phyloP scores from a whole-genome alignment of 2,329 filamentous ascomycete genomes.

The Pseudocercospora fuligena region DNA sequence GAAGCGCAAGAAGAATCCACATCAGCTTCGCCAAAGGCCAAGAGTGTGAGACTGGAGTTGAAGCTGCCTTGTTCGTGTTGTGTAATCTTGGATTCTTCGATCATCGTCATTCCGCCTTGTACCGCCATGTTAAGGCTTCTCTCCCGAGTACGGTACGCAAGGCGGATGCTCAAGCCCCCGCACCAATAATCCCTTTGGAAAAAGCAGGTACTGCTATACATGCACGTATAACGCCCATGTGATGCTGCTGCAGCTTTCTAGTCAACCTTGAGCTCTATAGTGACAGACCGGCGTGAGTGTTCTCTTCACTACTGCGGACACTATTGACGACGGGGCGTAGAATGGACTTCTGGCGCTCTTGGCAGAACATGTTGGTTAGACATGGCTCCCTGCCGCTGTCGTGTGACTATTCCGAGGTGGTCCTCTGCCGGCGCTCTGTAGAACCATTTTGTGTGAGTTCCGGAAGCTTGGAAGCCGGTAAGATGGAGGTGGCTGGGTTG shows the following conservation, averaged over 20 bases:
- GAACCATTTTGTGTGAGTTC: background rate
- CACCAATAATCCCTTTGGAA: background rate
- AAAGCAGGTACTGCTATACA: background rate
- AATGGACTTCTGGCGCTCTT: background rate
- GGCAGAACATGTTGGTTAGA: background rate
- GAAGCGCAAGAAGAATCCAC: background rate
- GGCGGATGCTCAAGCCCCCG: conserved; percentile 1
- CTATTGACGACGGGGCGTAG: background rate
- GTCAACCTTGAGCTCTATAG: background rate
- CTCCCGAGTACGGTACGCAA: background rate
- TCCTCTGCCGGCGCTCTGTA: background rate
- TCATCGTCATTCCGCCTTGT: conserved; percentile 6
- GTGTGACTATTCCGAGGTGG: conserved; percentile 3
- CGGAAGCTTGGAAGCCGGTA: background rate
- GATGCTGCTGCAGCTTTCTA: background rate
- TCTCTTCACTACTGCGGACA: background rate
- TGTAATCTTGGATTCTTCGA: background rate
- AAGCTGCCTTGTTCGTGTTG: conserved; percentile 1
- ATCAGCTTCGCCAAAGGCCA: conserved; percentile 4
- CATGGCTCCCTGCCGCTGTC: background rate
- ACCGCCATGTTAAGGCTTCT: background rate
- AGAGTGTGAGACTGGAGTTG: background rate
- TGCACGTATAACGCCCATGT: background rate
- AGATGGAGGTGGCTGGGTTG: background rate
- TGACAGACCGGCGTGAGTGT: background rate